Evolutionary conservation across 176 grass and related monocot species (phyloP).

Genomic region (Eleusine coracana): DNA sequence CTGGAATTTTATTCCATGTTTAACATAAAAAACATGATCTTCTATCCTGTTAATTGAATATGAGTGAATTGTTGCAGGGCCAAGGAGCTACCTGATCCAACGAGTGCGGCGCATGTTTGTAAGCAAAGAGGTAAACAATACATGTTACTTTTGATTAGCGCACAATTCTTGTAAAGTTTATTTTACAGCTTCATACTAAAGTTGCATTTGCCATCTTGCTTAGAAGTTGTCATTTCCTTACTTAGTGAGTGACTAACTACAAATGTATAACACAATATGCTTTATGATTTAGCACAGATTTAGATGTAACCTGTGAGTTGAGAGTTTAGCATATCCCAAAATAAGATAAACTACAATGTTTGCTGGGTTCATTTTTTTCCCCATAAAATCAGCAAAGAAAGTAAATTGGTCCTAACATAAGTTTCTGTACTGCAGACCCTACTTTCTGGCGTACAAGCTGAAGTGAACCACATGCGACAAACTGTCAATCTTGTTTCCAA

Average conservation of each 20-base stretch:
- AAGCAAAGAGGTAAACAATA: constrained; percentile 52
- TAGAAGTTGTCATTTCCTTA: constrained; percentile 3
- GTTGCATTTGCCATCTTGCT: constrained; percentile 14
- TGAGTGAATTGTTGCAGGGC: constrained; percentile 30
- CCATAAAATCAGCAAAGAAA: neutral
- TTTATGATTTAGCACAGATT: constrained; percentile 13
- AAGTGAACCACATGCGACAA: constrained; percentile 59
- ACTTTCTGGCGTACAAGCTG: constrained; percentile 58
- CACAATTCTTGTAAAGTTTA: constrained; percentile 3
- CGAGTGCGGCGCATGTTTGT: constrained; percentile 52
- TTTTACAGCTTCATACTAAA: neutral
- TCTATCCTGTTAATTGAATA: constrained; percentile 19
- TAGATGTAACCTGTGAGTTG: neutral
- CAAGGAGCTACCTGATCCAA: constrained; percentile 61
- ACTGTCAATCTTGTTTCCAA: constrained; percentile 67
- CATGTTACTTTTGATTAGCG: constrained; percentile 5
- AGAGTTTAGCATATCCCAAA: neutral
- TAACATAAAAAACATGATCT: neutral
- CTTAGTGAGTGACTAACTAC: neutral
- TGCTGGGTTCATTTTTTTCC: neutral
- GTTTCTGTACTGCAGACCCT: constrained; percentile 44
- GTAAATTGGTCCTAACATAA: constrained; percentile 26
- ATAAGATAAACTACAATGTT: neutral
- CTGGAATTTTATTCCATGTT: constrained; percentile 10
- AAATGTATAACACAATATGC: neutral